Evolutionary conservation across 441 rosid genomes (phyloP), one percentile per base, ranked within the genome.

Genomic region (Eutrema salsugineum): DNA sequence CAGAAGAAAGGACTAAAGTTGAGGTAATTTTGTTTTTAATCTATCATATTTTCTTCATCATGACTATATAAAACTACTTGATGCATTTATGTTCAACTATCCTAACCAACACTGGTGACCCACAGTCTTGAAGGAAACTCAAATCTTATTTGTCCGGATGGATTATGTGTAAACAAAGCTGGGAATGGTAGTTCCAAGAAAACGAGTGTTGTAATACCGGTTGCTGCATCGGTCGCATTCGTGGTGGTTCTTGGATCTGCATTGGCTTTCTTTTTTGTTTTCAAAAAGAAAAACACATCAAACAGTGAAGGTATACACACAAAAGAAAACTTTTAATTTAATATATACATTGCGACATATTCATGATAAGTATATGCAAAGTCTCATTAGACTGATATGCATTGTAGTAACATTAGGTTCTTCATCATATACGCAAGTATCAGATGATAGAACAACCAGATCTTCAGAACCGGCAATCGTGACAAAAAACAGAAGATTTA

Each of bases 61-160:
- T n/a, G 10, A 46, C 1, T 1, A 27, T 46, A 44, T 46, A 4
- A 40, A 50, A 12, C 12, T 19, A 10, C 27, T 46, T 11, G 11
- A 50, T 55, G 12, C 3, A 24, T 24, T 2, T 24, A 3, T 48
- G 49, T 50, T 22, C 14, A 17, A 15, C 3, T 19, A 9, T 44
- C 27, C 46, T 63, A 32, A 55, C 0, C 4, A 54, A 44, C 14
- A 38, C 2, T 39, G 14, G 20, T 71, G 42, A 58, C 6, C 19
- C 43, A 56, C 38, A 82, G 85, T 54, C 28, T 47, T 22, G 79
- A 66, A 22, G 82, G 64, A 24, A 83, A 83, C 68, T 35, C 63
- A 15, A 6, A 70, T 60, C 82, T 78, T 57, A 61, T 77, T 24
- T 64, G 71, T 24, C 35, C 72, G 44, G 27, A 17, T 44, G 73